These are phyloP conservation scores for Epichloe scottii DNA, from an alignment of 2,329 filamentous ascomycete genomes.

Conservation along the genomic window DNA sequence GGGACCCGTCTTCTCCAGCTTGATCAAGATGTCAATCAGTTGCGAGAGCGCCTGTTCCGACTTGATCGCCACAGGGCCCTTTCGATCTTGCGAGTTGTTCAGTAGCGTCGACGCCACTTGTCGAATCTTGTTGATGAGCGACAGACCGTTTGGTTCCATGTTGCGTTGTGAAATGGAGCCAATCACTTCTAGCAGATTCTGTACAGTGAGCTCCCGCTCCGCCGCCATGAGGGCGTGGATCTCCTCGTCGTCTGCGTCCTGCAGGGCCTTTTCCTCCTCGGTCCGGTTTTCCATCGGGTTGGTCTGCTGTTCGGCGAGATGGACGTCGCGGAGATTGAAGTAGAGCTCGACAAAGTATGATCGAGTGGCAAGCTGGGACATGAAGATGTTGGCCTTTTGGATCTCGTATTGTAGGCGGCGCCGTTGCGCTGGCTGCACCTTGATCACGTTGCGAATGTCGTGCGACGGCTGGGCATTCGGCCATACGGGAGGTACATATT, in stretches of 20 bases:
- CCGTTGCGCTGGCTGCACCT: conserved; percentile 35
- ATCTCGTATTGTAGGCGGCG: conserved; percentile 68
- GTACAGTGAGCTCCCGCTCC: conserved; percentile 72
- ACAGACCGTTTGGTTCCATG: conserved; percentile 60
- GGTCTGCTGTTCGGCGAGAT: conserved; percentile 34
- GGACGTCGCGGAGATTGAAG: conserved; percentile 60
- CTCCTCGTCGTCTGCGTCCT: conserved; percentile 30
- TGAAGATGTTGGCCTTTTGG: conserved; percentile 82
- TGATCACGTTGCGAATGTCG: conserved; percentile 38
- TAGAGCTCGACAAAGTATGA: conserved; percentile 82
- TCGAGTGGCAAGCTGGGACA: conserved; percentile 66
- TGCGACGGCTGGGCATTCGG: conserved; percentile 32
- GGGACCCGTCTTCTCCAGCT: conserved; percentile 53
- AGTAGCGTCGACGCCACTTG: conserved; percentile 73
- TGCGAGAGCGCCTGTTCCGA: conserved; percentile 60
- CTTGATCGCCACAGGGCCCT: conserved; percentile 36
- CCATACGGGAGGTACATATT: conserved; percentile 40
- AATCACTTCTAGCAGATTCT: conserved; percentile 63
- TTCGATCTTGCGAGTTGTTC: conserved; percentile 39
- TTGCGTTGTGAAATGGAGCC: conserved; percentile 71
- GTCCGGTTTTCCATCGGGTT: conserved; percentile 21
- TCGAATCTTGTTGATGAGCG: conserved; percentile 69
- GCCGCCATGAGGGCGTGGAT: conserved; percentile 54
- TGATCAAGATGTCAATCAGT: conserved; percentile 63
- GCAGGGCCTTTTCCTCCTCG: conserved; percentile 24